These are phyloP conservation scores for Candida xiaguanensis DNA, from an alignment of 805 yeast species.

Conservation along the genomic window DNA sequence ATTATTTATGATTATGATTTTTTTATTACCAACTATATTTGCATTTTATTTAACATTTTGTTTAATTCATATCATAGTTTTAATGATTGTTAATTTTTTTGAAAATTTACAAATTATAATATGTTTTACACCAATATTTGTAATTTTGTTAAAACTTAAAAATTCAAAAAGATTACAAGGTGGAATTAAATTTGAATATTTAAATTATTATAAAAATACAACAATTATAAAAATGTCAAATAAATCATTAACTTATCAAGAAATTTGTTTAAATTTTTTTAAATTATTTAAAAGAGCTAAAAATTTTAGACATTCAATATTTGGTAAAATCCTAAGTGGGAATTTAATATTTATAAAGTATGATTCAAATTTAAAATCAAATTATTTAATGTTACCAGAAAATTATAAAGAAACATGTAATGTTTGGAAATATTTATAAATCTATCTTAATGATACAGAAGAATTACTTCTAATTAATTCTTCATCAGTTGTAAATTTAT, in stretches of 20 bases:
- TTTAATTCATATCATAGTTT: slow-evolving; percentile 47
- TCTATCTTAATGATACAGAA: background rate
- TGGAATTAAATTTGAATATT: slow-evolving; percentile 38
- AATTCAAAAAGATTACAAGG: slow-evolving; percentile 66
- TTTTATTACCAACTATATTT: slow-evolving; percentile 80
- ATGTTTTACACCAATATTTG: slow-evolving; percentile 86
- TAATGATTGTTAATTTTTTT: slow-evolving; percentile 46
- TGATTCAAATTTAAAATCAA: slow-evolving; percentile 23
- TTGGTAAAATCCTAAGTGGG: slow-evolving; percentile 25
- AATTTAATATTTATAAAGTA: slow-evolving; percentile 21
- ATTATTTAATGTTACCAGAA: slow-evolving; percentile 35
- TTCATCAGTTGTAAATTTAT: slow-evolving; percentile 5
- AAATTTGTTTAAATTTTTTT: slow-evolving; percentile 31
- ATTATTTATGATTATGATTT: slow-evolving; percentile 72
- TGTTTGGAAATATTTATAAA: slow-evolving; percentile 19
- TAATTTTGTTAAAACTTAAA: slow-evolving; percentile 71
- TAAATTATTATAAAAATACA: slow-evolving; percentile 12
- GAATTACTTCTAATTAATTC: slow-evolving; percentile 6
- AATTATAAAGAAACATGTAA: slow-evolving; percentile 23
- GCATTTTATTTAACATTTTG: slow-evolving; percentile 82
- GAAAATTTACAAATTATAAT: slow-evolving; percentile 61
- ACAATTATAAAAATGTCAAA: slow-evolving; percentile 31
- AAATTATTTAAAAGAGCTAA: slow-evolving; percentile 26
- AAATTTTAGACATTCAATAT: slow-evolving; percentile 22
- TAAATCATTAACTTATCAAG: slow-evolving; percentile 33